Conservation (phyloP, 176 grass and related monocot genomes). For the Dactylis glomerata region DNA sequence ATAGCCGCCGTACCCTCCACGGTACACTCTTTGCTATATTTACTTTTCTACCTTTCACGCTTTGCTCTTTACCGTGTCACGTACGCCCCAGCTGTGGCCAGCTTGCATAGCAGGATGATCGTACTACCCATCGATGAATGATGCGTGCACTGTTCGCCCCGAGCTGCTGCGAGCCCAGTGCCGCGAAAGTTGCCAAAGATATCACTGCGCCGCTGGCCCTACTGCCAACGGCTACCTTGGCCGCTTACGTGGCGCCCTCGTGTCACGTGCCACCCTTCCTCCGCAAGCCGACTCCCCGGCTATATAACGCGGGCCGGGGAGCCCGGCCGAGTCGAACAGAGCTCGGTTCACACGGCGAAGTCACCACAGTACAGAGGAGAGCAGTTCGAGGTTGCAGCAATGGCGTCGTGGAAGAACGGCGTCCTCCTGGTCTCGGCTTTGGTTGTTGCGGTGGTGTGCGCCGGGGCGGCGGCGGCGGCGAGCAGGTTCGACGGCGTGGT, state of each 20-base stretch:
- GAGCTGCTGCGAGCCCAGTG: background rate
- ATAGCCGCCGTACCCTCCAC: background rate
- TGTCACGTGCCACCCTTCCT: slow-evolving; percentile 32
- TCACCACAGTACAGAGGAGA: background rate
- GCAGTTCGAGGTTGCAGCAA: background rate
- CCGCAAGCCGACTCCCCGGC: background rate
- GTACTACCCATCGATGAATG: background rate
- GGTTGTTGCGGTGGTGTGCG: background rate
- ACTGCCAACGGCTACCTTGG: slow-evolving; percentile 31
- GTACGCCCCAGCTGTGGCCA: slow-evolving; percentile 33
- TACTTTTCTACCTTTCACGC: background rate
- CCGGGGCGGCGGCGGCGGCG: background rate
- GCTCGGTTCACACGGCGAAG: background rate
- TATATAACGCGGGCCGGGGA: background rate
- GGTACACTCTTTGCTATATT: background rate
- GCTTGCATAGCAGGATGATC: background rate
- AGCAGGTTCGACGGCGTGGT: slow-evolving; percentile 81
- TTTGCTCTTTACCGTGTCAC: slow-evolving; percentile 36
- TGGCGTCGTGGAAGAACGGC: background rate
- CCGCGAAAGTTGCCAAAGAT: slow-evolving; percentile 2
- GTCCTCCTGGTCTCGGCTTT: background rate
- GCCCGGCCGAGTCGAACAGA: background rate
- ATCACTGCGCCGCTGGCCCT: background rate
- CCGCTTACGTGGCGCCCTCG: slow-evolving; percentile 23
- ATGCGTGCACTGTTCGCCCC: background rate